Evolutionary conservation across 371 early-diverging fungal species (phyloP).

Genomic region (Basidiobolus meristosporus): DNA sequence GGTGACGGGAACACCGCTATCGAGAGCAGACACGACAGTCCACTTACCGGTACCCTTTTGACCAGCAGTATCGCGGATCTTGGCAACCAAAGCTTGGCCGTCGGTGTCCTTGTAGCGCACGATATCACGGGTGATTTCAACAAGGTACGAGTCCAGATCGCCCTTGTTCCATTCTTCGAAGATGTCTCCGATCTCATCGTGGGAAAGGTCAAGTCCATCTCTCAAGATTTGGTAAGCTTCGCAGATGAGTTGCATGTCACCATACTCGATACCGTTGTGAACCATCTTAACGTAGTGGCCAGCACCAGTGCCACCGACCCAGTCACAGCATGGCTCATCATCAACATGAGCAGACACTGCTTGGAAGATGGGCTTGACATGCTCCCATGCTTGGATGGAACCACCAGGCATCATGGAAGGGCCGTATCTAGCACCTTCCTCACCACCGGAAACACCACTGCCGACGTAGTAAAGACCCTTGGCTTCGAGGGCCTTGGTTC

Average conservation of each 20-base stretch:
- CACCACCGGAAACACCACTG: constrained; percentile 98
- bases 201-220: constrained; percentile 52
- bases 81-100: constrained; percentile 73
- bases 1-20: constrained; percentile 85
- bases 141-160: constrained; percentile 90
- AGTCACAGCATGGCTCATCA: constrained; percentile 94
- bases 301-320: constrained; percentile 96
- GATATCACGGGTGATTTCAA: constrained; percentile 91
- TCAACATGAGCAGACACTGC: constrained; percentile 78
- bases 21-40: constrained; percentile 90
- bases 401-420: constrained; percentile 99
- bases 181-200: constrained; percentile 76
- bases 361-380: constrained; percentile 88
- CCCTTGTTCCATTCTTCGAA: constrained; percentile 92
- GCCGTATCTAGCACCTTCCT: constrained; percentile 97
- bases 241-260: constrained; percentile 97
- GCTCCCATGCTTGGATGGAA: constrained; percentile 78
- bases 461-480: constrained; percentile 92
- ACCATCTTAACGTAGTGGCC: constrained; percentile 99
- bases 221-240: constrained; percentile 92
- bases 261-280: constrained; percentile 99
- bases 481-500: constrained; percentile 64
- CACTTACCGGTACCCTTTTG: constrained; percentile 99
- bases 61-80: constrained; percentile 93
- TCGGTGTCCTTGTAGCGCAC: constrained; percentile 78